phyloP scores from a whole-genome alignment of 2,329 filamentous ascomycete species.

The Onygenales sp. region DNA sequence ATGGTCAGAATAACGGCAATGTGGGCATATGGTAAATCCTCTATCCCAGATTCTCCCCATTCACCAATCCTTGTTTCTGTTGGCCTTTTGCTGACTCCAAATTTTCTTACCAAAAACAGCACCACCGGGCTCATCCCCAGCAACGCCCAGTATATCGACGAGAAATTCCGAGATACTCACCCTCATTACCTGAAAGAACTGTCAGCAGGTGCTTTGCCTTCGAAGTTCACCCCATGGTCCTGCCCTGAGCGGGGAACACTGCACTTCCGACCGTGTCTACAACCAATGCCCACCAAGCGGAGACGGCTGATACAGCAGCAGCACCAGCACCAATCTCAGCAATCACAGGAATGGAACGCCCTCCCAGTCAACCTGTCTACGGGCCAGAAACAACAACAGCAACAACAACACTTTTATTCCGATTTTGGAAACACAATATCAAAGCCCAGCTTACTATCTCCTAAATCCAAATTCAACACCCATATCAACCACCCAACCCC shows the following conservation, averaged over 20 bases:
- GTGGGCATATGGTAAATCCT: conserved; percentile 10
- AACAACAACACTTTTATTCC: no score
- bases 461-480: background rate
- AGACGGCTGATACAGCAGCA: conserved; percentile 11
- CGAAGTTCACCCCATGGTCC: background rate
- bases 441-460: background rate
- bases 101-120: conserved; percentile 5
- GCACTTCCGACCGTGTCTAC: background rate
- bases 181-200: conserved; percentile 8
- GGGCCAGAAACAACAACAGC: background rate
- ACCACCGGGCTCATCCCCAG: conserved; percentile 8
- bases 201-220: background rate
- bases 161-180: conserved; percentile 11
- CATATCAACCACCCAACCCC: background rate
- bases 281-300: conserved; percentile 1
- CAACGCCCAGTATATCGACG: conserved; percentile 10
- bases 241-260: background rate
- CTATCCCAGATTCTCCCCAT: background rate
- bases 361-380: background rate
- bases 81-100: conserved; percentile 10
- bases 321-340: conserved; percentile 10
- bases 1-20: conserved; percentile 8
- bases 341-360: conserved; percentile 4
- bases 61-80: background rate
- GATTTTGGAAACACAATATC: background rate